phyloP scores from a whole-genome alignment of 306 rosid species.

The barrel medic (Medicago truncatula) region MtrunA17r5.0-ANR NC_053043.1:16090001-16090500 shows the following conservation, averaged over 20 bases:
- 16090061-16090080: background rate
- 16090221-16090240: slow-evolving; percentile 27
- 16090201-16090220: slow-evolving; percentile 32
- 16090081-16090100: background rate
- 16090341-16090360: slow-evolving; percentile 1
- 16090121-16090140: slow-evolving; percentile 3
- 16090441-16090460: slow-evolving; percentile 66
- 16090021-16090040: background rate
- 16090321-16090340: slow-evolving; percentile 34
- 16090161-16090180: slow-evolving; percentile 21
- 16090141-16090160: background rate
- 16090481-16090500: slow-evolving; percentile 53
- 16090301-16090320: slow-evolving; percentile 30
- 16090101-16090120: background rate
- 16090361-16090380: slow-evolving; percentile 6
- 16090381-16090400: slow-evolving; percentile 36
- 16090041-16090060: background rate
- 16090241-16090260: slow-evolving; percentile 1
- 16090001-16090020: background rate
- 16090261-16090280: slow-evolving; percentile 24
- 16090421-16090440: slow-evolving; percentile 65
- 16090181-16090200: slow-evolving; percentile 22
- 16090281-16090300: slow-evolving; percentile 12
- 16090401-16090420: slow-evolving; percentile 34
- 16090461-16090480: slow-evolving; percentile 44